Conservation (phyloP, 345 rosid genomes). For the Camelina hispida region DNA sequence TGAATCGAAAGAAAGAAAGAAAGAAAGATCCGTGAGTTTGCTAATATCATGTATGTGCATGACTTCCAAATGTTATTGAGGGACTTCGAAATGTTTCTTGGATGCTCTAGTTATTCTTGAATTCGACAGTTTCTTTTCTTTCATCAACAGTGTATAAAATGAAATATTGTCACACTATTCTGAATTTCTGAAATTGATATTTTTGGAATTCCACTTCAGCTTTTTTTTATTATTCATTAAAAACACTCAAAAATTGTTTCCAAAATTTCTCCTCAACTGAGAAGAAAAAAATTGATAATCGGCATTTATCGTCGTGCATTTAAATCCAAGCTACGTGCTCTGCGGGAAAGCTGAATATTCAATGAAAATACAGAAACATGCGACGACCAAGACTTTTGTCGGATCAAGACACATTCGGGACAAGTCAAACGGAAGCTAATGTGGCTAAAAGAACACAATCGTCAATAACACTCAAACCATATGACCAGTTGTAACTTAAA, state of each 20-base stretch:
- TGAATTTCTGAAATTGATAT: neutral
- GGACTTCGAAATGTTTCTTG: constrained; percentile 2
- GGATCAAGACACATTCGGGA: constrained; percentile 19
- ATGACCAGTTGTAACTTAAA: neutral
- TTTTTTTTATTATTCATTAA: neutral
- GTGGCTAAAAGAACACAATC: neutral
- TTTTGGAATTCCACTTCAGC: neutral
- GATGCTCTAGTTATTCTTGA: constrained; percentile 20
- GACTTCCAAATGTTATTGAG: constrained; percentile 35
- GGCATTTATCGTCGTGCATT: constrained; percentile 30
- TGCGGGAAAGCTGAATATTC: constrained; percentile 21
- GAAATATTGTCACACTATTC: neutral
- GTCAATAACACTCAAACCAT: constrained; percentile 3
- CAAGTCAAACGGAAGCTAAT: constrained; percentile 9
- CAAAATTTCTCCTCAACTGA: neutral
- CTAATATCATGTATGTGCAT: constrained; percentile 33
- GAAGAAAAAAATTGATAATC: constrained; percentile 1
- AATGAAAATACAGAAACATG: neutral
- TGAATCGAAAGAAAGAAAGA: constrained; percentile 4
- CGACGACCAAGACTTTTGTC: constrained; percentile 38
- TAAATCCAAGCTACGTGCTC: constrained; percentile 24
- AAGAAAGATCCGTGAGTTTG: constrained; percentile 11
- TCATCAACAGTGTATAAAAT: neutral
- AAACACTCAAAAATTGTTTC: neutral
- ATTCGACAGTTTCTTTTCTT: neutral